Conservation (phyloP, 148 eudicot genomes). For the Silene latifolia region DNA sequence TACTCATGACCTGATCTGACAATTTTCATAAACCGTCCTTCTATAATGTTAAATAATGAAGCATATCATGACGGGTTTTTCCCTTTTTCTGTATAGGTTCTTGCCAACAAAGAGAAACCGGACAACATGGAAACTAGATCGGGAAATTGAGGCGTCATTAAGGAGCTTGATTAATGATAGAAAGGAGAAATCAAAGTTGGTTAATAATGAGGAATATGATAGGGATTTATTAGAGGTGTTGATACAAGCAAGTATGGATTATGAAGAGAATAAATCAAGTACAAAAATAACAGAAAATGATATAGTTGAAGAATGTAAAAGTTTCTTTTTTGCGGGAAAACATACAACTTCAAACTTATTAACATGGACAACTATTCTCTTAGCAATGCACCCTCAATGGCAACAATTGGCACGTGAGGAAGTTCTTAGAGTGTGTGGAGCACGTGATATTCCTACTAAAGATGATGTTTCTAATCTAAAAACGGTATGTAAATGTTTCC, state of each 20-base stretch:
- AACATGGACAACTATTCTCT: constrained; percentile 53
- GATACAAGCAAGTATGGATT: constrained; percentile 33
- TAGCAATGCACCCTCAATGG: constrained; percentile 77
- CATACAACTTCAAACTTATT: constrained; percentile 53
- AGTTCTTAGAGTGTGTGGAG: constrained; percentile 49
- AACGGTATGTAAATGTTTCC: constrained; percentile 31
- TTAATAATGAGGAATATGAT: constrained; percentile 11
- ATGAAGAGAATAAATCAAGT: neutral
- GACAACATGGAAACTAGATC: constrained; percentile 45
- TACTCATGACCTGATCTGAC: too few species aligned
- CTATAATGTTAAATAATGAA: too few species aligned
- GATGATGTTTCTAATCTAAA: constrained; percentile 53
- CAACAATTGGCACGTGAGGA: constrained; percentile 70
- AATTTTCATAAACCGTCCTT: too few species aligned
- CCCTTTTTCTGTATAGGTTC: constrained; percentile 26
- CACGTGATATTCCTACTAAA: constrained; percentile 54
- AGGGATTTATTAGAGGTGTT: constrained; percentile 47
- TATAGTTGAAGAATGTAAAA: constrained; percentile 63
- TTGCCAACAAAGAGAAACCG: constrained; percentile 58
- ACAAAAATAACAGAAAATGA: constrained; percentile 31
- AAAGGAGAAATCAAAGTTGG: constrained; percentile 13
- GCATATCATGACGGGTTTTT: too few species aligned
- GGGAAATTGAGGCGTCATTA: constrained; percentile 38
- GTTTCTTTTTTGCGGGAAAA: constrained; percentile 68
- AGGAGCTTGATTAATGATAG: constrained; percentile 38